These are phyloP conservation scores for Lentinus brumalis DNA, from an alignment of 768 basidiomycete genomes.

Conservation along the genomic window DNA sequence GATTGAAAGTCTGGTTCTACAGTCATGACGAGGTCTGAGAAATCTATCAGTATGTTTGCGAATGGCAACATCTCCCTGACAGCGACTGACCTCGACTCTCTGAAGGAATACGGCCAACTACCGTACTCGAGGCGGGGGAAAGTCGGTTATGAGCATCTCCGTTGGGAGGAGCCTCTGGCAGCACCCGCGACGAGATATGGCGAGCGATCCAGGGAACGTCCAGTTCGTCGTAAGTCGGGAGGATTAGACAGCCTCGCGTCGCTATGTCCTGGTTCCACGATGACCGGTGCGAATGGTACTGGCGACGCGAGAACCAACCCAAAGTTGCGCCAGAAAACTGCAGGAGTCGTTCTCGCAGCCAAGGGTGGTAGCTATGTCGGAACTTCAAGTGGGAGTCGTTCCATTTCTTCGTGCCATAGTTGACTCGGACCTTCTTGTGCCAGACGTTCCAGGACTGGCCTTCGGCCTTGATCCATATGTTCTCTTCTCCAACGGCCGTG, in stretches of 20 bases:
- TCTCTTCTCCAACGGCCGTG: neutral
- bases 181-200: neutral
- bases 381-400: neutral
- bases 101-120: too few species aligned
- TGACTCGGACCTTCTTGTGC: neutral
- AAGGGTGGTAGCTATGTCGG: neutral
- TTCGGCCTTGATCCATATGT: neutral
- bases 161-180: neutral
- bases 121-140: too few species aligned
- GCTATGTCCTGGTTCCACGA: neutral
- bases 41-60: too few species aligned
- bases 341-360: conserved; percentile 1
- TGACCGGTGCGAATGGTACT: neutral
- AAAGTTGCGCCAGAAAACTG: neutral
- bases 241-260: neutral
- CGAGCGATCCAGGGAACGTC: neutral
- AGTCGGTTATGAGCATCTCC: neutral
- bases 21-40: too few species aligned
- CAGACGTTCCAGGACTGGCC: neutral
- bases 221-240: neutral
- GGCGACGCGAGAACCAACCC: neutral
- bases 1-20: too few species aligned
- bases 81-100: neutral
- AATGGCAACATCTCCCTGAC: neutral
- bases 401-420: neutral